These are phyloP conservation scores for Phytophthora megakarya DNA, from an alignment of 352 stramenopile genomes.

Conservation along the genomic window DNA sequence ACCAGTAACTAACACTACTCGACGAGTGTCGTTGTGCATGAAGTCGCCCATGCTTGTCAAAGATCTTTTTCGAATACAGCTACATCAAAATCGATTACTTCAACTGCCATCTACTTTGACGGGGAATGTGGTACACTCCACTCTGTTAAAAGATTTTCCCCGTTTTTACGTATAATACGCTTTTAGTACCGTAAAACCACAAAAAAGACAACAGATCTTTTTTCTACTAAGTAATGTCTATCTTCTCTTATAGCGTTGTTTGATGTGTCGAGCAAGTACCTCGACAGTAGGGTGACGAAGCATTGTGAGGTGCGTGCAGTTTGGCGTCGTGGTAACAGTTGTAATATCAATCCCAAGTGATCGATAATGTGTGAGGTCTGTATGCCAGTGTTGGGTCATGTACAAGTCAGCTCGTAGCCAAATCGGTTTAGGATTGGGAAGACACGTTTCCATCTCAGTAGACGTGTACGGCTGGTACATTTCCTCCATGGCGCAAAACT, in stretches of 20 bases:
- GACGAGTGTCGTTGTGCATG: conserved; percentile 1
- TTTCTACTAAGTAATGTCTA: too few relatives aligned
- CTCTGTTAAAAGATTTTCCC: too few relatives aligned
- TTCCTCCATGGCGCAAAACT: conserved; percentile 45
- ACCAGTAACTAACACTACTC: conserved; percentile 94
- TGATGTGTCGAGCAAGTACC: conserved; percentile 28
- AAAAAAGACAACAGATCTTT: too few relatives aligned
- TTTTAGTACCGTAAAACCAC: too few relatives aligned
- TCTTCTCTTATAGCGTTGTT: too few relatives aligned
- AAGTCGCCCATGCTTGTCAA: conserved; percentile 6
- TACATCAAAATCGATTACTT: background rate
- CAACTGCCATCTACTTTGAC: too few relatives aligned
- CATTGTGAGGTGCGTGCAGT: conserved; percentile 44
- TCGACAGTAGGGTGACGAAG: conserved; percentile 35
- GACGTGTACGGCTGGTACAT: conserved; percentile 37
- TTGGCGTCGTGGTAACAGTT: conserved; percentile 18
- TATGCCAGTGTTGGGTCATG: conserved; percentile 46
- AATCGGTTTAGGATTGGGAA: background rate
- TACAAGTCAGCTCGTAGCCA: conserved; percentile 36
- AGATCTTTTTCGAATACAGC: background rate
- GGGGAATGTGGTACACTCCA: too few relatives aligned
- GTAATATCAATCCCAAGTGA: conserved; percentile 23
- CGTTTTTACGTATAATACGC: too few relatives aligned
- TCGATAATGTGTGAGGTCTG: conserved; percentile 17
- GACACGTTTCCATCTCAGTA: conserved; percentile 1